Conservation (phyloP, 2,329 filamentous ascomycete genomes). For the Botryosphaeria dothidea region DNA sequence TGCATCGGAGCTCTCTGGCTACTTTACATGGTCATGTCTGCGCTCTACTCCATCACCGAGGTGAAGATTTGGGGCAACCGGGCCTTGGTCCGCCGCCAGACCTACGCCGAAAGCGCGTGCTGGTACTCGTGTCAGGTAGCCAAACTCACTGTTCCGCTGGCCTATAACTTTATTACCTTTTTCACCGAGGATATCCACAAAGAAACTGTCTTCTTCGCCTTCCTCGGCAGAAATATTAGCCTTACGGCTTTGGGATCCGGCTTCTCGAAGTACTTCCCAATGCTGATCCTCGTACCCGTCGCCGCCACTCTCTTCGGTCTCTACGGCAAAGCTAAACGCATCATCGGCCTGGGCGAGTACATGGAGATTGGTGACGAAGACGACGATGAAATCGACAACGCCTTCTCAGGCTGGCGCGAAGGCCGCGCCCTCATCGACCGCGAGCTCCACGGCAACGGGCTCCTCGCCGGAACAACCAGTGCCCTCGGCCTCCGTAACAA, state of each 20-base stretch:
- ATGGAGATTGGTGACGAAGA: slow-evolving; percentile 57
- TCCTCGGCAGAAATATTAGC: slow-evolving; percentile 81
- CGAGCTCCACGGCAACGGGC: slow-evolving; percentile 58
- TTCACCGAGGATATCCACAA: slow-evolving; percentile 70
- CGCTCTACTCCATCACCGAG: slow-evolving; percentile 83
- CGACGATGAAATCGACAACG: slow-evolving; percentile 64
- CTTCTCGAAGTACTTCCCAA: slow-evolving; percentile 87
- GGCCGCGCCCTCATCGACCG: slow-evolving; percentile 87
- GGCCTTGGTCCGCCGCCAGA: slow-evolving; percentile 85
- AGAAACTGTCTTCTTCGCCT: slow-evolving; percentile 81
- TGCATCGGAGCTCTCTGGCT: slow-evolving; percentile 84
- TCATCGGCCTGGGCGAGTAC: slow-evolving; percentile 77
- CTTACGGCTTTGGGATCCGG: slow-evolving; percentile 78
- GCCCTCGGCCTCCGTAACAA: slow-evolving; percentile 23
- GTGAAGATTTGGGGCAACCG: slow-evolving; percentile 98
- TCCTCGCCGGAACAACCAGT: slow-evolving; percentile 26
- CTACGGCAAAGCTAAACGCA: slow-evolving; percentile 76
- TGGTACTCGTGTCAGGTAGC: slow-evolving; percentile 96
- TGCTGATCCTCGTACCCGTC: slow-evolving; percentile 83
- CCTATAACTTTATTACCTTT: slow-evolving; percentile 96
- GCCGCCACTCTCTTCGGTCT: slow-evolving; percentile 84
- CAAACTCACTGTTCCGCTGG: slow-evolving; percentile 85
- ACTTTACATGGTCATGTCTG: slow-evolving; percentile 91
- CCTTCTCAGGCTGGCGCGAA: slow-evolving; percentile 83
- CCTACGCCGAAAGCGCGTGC: slow-evolving; percentile 87